Evolutionary conservation across 257 asterid species (phyloP), one percentile per base, ranked within the genome.

Genomic region (Jacaranda mimosifolia): DNA sequence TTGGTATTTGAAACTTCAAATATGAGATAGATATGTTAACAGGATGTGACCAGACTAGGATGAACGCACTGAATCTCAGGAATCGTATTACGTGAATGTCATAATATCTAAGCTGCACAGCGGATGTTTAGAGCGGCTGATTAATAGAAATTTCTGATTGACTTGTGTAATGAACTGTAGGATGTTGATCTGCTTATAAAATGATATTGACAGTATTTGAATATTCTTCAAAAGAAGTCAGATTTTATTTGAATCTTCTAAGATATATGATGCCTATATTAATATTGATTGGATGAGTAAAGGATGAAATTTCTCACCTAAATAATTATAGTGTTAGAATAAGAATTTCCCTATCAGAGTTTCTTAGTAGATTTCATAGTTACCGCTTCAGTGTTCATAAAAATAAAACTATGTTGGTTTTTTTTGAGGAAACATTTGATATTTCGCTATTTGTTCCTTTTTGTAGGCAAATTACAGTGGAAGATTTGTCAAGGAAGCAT

Each of bases 401-500:
- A 19, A 7, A 4, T 12, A 45, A 10, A 5, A 19, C 7, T 53
- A 36, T 43, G 56, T 56, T 43, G 45, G 8, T 15, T 15, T 65
- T n/a, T 5, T 36, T 74, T 46, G 70, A 62, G 59, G 10, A 62
- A 10, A 26, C 26, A 60, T 32, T 74, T 35, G 52, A 14, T 13
- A 2, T 76, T 55, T 76, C 68, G 74, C 5, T 60, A 39, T 46
- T 70, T 65, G n/a, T 79, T 72, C 56, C 73, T 17, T 75, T 46
- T 75, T 74, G 66, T 77, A 96, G 99, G 82, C 83, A 83, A 85
- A 85, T 96, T 76, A 81, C 99, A 26, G 96, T 93, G 7, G 97
- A 90, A 60, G 99, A 96, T 86, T 72, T 86, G 68, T 91, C 98
- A 26, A 93, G 83, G 84, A 93, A 91, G 85, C 89, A 85, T 55